Conservation (phyloP, 257 asterid species). For the Solanum lycopersicoides region DNA sequence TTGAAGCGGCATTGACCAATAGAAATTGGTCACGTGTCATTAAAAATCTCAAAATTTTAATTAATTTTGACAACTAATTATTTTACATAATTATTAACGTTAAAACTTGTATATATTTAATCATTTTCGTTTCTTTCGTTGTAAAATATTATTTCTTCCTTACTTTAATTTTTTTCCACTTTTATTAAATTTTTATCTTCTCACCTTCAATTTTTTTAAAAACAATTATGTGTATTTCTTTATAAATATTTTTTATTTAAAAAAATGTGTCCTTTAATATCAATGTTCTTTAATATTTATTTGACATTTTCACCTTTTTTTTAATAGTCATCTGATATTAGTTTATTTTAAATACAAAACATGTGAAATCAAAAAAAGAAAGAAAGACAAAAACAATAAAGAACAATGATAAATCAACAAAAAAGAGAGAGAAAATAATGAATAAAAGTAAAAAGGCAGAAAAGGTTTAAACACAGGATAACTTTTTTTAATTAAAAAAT, state of each 20-base stretch:
- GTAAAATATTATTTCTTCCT: background rate
- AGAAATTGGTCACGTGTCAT: background rate
- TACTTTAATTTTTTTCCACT: too few species aligned
- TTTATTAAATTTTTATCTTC: too few species aligned
- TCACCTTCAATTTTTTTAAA: background rate
- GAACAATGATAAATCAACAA: too few species aligned
- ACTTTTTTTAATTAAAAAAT: too few species aligned
- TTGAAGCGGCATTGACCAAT: background rate
- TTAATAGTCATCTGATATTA: background rate
- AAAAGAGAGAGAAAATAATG: background rate
- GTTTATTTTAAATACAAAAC: too few species aligned
- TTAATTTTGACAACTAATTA: background rate
- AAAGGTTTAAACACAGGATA: background rate
- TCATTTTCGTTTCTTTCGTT: background rate
- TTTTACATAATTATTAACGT: background rate
- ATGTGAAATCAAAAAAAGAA: background rate
- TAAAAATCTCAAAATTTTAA: too few species aligned
- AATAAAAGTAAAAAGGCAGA: background rate
- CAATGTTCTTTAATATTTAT: background rate
- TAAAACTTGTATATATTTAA: background rate
- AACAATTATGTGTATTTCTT: too few species aligned
- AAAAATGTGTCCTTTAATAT: background rate
- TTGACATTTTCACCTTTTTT: background rate
- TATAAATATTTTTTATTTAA: fast-evolving
- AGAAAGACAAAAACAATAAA: background rate